Percentiles rank a stretch among this genome's conserved stretches.
phyloP scores from a whole-genome alignment of 225 moss, liverwort and hornwort genomes.

The Takakia lepidozioides region DNA sequence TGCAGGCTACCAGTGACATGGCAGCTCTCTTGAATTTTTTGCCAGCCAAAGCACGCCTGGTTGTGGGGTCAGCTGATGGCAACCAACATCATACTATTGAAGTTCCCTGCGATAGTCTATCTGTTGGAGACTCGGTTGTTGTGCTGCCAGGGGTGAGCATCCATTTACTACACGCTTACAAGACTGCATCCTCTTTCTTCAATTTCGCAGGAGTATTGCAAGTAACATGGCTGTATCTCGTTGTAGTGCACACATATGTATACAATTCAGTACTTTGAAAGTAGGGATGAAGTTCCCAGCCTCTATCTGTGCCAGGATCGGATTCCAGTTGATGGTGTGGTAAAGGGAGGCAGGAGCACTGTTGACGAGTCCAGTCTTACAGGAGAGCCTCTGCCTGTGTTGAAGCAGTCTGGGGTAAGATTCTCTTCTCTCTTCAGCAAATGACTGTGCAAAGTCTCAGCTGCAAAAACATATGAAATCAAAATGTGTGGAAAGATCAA shows the following conservation, averaged over 20 bases:
- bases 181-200: too few relatives aligned
- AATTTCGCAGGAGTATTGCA: too few relatives aligned
- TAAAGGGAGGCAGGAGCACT: constrained; percentile 79
- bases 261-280: too few relatives aligned
- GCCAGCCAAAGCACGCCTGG: constrained; percentile 77
- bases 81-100: constrained; percentile 62
- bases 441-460: too few relatives aligned
- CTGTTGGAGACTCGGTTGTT: constrained; percentile 83
- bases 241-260: too few relatives aligned
- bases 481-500: too few relatives aligned
- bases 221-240: too few relatives aligned
- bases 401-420: constrained; percentile 82
- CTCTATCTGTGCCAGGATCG: constrained; percentile 66
- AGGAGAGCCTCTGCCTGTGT: constrained; percentile 87
- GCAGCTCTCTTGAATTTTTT: constrained; percentile 79
- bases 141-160: constrained; percentile 97
- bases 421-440: constrained; percentile 2
- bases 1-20: constrained; percentile 98
- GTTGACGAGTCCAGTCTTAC: constrained; percentile 99
- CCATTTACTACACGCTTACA: too few relatives aligned
- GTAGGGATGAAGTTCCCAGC: too few relatives aligned
- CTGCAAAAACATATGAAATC: too few relatives aligned
- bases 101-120: constrained; percentile 77
- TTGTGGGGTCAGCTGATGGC: constrained; percentile 49
- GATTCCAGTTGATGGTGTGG: constrained; percentile 91